phyloP scores from a whole-genome alignment of 768 basidiomycete genomes.

The Rossbeevera mucosa region DNA sequence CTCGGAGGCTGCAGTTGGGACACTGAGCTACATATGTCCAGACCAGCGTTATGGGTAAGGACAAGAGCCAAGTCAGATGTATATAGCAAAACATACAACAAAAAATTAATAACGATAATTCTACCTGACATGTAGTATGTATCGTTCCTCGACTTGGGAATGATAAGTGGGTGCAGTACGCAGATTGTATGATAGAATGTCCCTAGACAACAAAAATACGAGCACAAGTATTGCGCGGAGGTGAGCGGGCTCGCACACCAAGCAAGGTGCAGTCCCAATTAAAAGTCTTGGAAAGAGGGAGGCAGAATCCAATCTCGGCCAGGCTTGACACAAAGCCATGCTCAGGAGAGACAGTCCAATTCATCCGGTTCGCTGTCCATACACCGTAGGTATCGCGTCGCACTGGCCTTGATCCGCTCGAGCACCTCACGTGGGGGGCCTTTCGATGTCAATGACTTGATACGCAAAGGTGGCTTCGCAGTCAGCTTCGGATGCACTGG shows the following conservation, averaged over 20 bases:
- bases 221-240: background rate
- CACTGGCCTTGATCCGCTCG: slow-evolving; percentile 34
- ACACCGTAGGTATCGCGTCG: slow-evolving; percentile 13
- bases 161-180: background rate
- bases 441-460: slow-evolving; percentile 16
- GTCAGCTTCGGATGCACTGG: background rate
- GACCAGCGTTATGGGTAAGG: too few relatives aligned
- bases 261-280: background rate
- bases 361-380: slow-evolving; percentile 40
- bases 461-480: slow-evolving; percentile 1
- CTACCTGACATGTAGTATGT: background rate
- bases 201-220: background rate
- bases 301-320: background rate
- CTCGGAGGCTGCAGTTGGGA: too few relatives aligned
- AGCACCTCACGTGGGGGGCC: slow-evolving; percentile 40
- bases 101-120: background rate
- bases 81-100: slow-evolving; percentile 2
- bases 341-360: slow-evolving; percentile 43
- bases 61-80: background rate
- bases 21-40: too few relatives aligned
- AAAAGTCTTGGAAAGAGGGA: background rate
- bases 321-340: background rate
- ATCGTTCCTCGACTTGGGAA: background rate
- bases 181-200: background rate
- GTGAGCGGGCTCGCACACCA: background rate